Conservation (phyloP, 805 yeast genomes). For the Candida nonsorbophila region DNA sequence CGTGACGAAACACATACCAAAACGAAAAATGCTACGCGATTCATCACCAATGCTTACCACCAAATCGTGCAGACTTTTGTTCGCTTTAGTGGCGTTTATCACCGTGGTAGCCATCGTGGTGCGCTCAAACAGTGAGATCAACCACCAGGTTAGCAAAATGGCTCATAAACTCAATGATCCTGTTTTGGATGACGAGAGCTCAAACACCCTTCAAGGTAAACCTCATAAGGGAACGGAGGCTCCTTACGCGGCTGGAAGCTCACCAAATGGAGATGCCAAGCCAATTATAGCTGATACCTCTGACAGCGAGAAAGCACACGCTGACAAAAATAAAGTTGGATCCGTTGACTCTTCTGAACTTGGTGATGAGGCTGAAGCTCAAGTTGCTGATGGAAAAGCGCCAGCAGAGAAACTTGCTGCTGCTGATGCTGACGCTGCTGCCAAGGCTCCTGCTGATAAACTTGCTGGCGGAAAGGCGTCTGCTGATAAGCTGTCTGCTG, state of each 20-base stretch:
- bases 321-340: slow-evolving; percentile 7
- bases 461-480: background rate
- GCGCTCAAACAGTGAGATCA: slow-evolving; percentile 35
- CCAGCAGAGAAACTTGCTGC: background rate
- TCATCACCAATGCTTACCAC: slow-evolving; percentile 25
- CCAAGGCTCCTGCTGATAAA: background rate
- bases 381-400: background rate
- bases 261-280: background rate
- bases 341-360: slow-evolving; percentile 1
- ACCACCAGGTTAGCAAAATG: slow-evolving; percentile 25
- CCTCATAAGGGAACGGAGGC: slow-evolving; percentile 30
- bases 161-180: slow-evolving; percentile 19
- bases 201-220: slow-evolving; percentile 26
- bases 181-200: slow-evolving; percentile 14
- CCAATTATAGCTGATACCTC: slow-evolving; percentile 17
- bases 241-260: slow-evolving; percentile 23
- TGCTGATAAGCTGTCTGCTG: background rate
- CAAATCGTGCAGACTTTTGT: slow-evolving; percentile 48
- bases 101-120: slow-evolving; percentile 47
- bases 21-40: no score
- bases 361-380: slow-evolving; percentile 1
- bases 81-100: slow-evolving; percentile 47
- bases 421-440: slow-evolving; percentile 1
- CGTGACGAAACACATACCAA: no score
- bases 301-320: slow-evolving; percentile 12